A percentile compares a stretch with the other conserved stretches of the same genome.
Conservation (phyloP, 2,329 filamentous ascomycete species). For the Orbilia blumenaviensis region DNA sequence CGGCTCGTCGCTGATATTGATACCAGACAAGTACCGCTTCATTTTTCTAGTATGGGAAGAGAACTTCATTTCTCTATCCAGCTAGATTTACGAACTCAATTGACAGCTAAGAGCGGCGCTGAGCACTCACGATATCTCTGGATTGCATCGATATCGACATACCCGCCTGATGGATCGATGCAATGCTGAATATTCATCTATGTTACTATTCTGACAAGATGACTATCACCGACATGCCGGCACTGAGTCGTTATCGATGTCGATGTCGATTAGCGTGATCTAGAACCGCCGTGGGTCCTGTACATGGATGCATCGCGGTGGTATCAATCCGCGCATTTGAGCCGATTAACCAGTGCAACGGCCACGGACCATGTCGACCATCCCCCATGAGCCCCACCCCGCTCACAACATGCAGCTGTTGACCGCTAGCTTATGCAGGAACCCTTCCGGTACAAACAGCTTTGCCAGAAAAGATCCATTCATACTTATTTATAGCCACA, state of each 20-base stretch:
- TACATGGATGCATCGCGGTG: conserved; percentile 4
- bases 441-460: conserved; percentile 42
- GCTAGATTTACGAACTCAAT: background rate
- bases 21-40: too few relatives aligned
- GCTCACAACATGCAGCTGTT: conserved; percentile 41
- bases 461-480: background rate
- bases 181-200: too few relatives aligned
- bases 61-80: too few relatives aligned
- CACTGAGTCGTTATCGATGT: too few relatives aligned
- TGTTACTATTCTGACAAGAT: too few relatives aligned
- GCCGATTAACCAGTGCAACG: background rate
- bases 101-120: background rate
- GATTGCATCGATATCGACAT: too few relatives aligned
- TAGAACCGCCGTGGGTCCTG: background rate
- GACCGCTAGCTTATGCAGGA: conserved; percentile 51
- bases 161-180: too few relatives aligned
- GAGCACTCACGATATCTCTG: background rate
- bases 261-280: background rate
- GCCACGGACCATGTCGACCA: too few relatives aligned
- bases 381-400: too few relatives aligned
- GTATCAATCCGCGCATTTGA: background rate
- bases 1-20: too few relatives aligned
- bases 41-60: too few relatives aligned
- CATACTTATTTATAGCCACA: conserved; percentile 39
- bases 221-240: too few relatives aligned